Evolutionary conservation across 2,329 filamentous ascomycete species (phyloP).

Genomic region (Rutstroemia sydowiana): DNA sequence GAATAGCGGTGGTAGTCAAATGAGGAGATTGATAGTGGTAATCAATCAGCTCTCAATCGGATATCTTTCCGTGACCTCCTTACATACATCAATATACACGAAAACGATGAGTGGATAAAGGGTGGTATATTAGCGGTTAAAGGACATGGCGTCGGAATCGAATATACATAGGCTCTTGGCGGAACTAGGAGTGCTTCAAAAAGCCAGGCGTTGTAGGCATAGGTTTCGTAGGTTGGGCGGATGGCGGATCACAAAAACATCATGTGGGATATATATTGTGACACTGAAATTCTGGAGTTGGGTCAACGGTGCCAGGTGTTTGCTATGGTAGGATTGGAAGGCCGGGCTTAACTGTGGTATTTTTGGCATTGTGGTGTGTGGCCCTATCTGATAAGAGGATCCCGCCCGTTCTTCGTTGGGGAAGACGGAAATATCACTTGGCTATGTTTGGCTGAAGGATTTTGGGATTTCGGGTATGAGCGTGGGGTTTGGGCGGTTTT

Average conservation of each 20-base stretch:
- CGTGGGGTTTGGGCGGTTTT: not conserved
- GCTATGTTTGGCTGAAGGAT: not conserved
- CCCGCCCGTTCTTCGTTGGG: not conserved
- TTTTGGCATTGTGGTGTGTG: not conserved
- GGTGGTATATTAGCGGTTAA: not conserved
- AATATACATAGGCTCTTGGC: not conserved
- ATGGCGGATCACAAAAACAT: not conserved
- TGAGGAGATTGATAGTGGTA: too few relatives aligned
- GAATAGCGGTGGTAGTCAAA: constrained; percentile 17
- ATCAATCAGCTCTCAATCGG: not conserved
- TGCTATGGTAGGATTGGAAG: not conserved
- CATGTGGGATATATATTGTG: constrained; percentile 1
- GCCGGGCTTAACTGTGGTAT: not conserved
- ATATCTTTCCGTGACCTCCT: not conserved
- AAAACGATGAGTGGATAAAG: not conserved
- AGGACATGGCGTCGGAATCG: constrained; percentile 2
- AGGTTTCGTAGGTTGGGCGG: not conserved
- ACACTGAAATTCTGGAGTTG: not conserved
- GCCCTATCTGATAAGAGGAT: too few relatives aligned
- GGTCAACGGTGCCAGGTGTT: not conserved
- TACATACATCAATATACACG: not conserved
- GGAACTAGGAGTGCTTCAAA: constrained; percentile 1
- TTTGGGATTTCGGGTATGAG: not conserved
- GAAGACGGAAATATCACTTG: not conserved
- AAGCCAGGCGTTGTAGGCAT: not conserved